These are phyloP conservation scores for Collybia sordida DNA, from an alignment of 768 basidiomycete genomes.

Conservation along the genomic window DNA sequence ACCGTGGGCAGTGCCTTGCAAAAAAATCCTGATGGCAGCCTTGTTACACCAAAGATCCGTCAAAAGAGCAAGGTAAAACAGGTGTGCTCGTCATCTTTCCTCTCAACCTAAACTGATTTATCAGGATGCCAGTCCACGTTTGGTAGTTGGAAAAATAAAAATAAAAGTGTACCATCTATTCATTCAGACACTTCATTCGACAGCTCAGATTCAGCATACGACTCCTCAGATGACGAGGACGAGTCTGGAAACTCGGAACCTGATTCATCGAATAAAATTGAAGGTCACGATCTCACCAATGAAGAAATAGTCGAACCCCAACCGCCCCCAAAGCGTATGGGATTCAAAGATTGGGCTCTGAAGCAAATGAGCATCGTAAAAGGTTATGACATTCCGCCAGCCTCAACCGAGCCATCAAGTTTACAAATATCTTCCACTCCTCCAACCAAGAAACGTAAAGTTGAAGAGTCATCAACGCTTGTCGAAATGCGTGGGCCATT, in stretches of 20 bases:
- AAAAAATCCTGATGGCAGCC: slow-evolving; percentile 62
- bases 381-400: slow-evolving; percentile 26
- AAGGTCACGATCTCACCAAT: background rate
- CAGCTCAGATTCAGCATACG: slow-evolving; percentile 77
- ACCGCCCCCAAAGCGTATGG: slow-evolving; percentile 38
- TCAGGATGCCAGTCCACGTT: slow-evolving; percentile 24
- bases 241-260: slow-evolving; percentile 10
- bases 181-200: slow-evolving; percentile 71
- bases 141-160: slow-evolving; percentile 48
- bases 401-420: slow-evolving; percentile 13
- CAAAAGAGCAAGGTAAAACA: slow-evolving; percentile 42
- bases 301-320: slow-evolving; percentile 15
- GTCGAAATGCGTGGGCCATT: slow-evolving; percentile 73
- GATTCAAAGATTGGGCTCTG: slow-evolving; percentile 91
- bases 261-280: slow-evolving; percentile 6
- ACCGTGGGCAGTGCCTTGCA: slow-evolving; percentile 65
- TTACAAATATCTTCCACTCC: slow-evolving; percentile 23
- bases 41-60: slow-evolving; percentile 49
- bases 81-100: slow-evolving; percentile 30
- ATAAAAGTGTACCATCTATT: slow-evolving; percentile 18
- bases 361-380: slow-evolving; percentile 64
- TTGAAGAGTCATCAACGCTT: slow-evolving; percentile 25
- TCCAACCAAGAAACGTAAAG: slow-evolving; percentile 50
- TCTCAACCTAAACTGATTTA: slow-evolving; percentile 15
- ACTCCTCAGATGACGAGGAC: slow-evolving; percentile 30